A percentile compares a stretch with the other conserved stretches of the same genome.
Evolutionary conservation across 345 rosid species (phyloP).

Genomic region (rapeseed (Brassica napus)): Da-Ae NC_063451.1:39325501-39326000

Average conservation of each 20-base stretch:
- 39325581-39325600: slow-evolving; percentile 22
- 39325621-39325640: slow-evolving; percentile 89
- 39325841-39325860: slow-evolving; percentile 66
- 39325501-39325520: slow-evolving; percentile 96
- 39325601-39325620: slow-evolving; percentile 82
- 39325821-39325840: slow-evolving; percentile 60
- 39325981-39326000: background rate
- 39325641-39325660: slow-evolving; percentile 89
- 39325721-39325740: slow-evolving; percentile 56
- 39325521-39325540: slow-evolving; percentile 31
- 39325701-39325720: slow-evolving; percentile 91
- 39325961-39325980: background rate
- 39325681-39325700: slow-evolving; percentile 76
- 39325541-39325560: background rate
- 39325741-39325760: slow-evolving; percentile 49
- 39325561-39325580: slow-evolving; percentile 1
- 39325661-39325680: slow-evolving; percentile 84
- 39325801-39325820: slow-evolving; percentile 89
- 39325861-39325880: background rate
- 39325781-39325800: slow-evolving; percentile 85
- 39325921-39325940: slow-evolving; percentile 5
- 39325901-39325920: slow-evolving; percentile 13
- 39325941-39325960: slow-evolving; percentile 15
- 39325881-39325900: background rate
- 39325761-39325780: slow-evolving; percentile 50